Evolutionary conservation across 352 stramenopile species (phyloP).

Genomic region (Phytophthora ramorum): DNA sequence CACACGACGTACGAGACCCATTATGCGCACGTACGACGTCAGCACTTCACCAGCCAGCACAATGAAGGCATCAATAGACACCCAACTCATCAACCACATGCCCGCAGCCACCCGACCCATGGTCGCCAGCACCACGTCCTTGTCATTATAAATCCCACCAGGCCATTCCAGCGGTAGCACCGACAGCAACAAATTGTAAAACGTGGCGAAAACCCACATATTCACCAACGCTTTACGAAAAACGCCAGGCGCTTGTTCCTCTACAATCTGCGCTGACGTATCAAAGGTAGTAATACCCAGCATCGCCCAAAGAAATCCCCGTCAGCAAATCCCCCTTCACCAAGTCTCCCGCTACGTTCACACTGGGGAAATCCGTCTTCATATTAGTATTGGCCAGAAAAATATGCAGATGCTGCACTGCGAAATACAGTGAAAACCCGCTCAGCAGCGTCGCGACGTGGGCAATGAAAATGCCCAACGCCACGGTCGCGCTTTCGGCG

Average conservation of each 20-base stretch:
- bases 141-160: conserved; percentile 70
- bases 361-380: conserved; percentile 62
- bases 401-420: conserved; percentile 58
- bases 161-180: conserved; percentile 75
- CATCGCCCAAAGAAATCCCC: conserved; percentile 88
- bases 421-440: conserved; percentile 66
- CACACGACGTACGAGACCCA: conserved; percentile 79
- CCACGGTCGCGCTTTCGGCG: conserved; percentile 84
- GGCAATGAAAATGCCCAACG: conserved; percentile 83
- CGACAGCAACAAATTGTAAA: conserved; percentile 91
- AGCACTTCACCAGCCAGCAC: conserved; percentile 88
- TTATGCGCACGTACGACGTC: conserved; percentile 92
- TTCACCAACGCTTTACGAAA: conserved; percentile 83
- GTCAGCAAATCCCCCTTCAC: conserved; percentile 67
- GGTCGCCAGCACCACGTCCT: conserved; percentile 77
- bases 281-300: conserved; percentile 92
- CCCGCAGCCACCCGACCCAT: conserved; percentile 68
- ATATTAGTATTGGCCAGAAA: conserved; percentile 77
- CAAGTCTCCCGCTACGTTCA: conserved; percentile 41
- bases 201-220: conserved; percentile 87
- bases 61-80: conserved; percentile 90
- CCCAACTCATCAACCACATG: conserved; percentile 71
- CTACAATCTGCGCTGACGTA: conserved; percentile 91
- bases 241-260: too few species aligned
- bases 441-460: conserved; percentile 83